Conservation (phyloP, 257 asterid genomes). For the Oldenlandia corymbosa region DNA sequence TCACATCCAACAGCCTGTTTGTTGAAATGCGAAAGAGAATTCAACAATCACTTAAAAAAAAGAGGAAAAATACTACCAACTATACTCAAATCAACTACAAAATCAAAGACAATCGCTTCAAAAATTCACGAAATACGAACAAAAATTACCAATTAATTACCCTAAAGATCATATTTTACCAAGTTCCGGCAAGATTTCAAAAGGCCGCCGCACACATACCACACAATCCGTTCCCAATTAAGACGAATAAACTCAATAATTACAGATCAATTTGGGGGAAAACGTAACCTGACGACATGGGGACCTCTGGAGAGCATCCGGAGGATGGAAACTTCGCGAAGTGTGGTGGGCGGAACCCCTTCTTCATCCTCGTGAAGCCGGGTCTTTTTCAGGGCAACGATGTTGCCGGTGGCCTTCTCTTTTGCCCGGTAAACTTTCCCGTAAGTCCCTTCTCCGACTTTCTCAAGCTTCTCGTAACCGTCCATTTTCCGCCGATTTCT, state of each 20-base stretch:
- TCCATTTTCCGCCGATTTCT: conserved; percentile 40
- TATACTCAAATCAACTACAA: not conserved
- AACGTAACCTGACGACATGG: conserved; percentile 59
- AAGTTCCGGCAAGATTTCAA: not conserved
- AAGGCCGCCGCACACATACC: not conserved
- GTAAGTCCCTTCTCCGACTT: conserved; percentile 91
- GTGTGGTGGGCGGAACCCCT: conserved; percentile 98
- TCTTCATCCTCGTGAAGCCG: conserved; percentile 95
- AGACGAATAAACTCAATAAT: too few species aligned
- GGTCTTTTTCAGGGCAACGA: conserved; percentile 88
- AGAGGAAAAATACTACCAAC: too few species aligned
- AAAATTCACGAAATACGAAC: too few species aligned
- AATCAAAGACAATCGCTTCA: not conserved
- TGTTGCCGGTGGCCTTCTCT: conserved; percentile 85
- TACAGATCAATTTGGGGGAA: too few species aligned
- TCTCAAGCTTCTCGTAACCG: conserved; percentile 89
- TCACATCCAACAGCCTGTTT: conserved; percentile 77
- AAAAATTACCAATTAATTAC: not conserved
- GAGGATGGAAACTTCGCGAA: conserved; percentile 83
- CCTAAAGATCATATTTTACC: not conserved
- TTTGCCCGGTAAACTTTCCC: conserved; percentile 93
- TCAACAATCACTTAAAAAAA: not conserved
- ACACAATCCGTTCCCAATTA: too few species aligned
- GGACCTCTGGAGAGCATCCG: conserved; percentile 91
- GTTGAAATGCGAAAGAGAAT: not conserved